phyloP scores from a whole-genome alignment of 306 rosid species.

The Styphnolobium japonicum region DNA sequence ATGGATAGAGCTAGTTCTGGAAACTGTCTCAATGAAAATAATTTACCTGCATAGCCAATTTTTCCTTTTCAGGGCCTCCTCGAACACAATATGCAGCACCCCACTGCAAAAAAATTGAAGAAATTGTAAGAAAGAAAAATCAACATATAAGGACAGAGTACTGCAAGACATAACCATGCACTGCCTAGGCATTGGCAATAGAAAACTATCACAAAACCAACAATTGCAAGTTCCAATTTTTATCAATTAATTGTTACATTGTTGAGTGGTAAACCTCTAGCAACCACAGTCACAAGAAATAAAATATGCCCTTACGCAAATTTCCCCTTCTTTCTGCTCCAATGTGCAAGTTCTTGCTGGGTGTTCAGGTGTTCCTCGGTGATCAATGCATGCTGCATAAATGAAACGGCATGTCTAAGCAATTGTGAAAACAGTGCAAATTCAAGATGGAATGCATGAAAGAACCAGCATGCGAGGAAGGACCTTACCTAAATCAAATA shows the following conservation, averaged over 20 bases:
- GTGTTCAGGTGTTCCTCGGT: constrained; percentile 84
- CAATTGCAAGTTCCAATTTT: background rate
- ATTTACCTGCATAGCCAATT: constrained; percentile 75
- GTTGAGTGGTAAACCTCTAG: background rate
- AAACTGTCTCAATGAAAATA: background rate
- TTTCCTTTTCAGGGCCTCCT: constrained; percentile 85
- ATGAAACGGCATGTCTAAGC: background rate
- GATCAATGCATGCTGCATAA: constrained; percentile 82
- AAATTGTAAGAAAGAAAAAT: constrained; percentile 7
- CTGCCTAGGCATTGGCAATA: background rate
- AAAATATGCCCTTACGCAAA: constrained; percentile 62
- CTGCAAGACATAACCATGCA: background rate
- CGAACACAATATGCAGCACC: constrained; percentile 82
- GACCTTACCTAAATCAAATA: constrained; percentile 79
- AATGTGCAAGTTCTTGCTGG: constrained; percentile 95
- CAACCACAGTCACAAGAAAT: background rate
- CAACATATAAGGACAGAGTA: background rate
- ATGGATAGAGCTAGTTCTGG: background rate
- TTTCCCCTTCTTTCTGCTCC: constrained; percentile 69
- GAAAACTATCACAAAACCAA: background rate
- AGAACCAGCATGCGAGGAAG: background rate
- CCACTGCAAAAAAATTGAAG: constrained; percentile 58
- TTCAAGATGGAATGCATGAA: background rate
- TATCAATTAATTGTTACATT: background rate
- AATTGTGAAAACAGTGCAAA: background rate